Evolutionary conservation across 352 stramenopile genomes (phyloP).

Genomic region (Globisporangium ultimum): DNA sequence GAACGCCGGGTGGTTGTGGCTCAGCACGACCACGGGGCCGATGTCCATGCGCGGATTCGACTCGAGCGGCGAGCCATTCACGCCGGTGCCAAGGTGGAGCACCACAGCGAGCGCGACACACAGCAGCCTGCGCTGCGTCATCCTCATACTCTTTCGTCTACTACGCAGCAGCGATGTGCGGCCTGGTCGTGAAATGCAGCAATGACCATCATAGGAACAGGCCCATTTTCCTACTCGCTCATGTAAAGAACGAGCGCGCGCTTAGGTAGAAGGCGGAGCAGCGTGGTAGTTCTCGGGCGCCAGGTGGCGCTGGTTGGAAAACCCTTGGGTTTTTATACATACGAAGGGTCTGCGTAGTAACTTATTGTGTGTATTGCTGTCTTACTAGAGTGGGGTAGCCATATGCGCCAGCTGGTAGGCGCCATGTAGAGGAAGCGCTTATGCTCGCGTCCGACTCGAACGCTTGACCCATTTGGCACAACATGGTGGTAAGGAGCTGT

Average conservation of each 20-base stretch:
- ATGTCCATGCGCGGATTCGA: constrained; percentile 22
- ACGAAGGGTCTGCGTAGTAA: not conserved
- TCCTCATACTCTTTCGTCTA: not conserved
- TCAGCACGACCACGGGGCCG: constrained; percentile 22
- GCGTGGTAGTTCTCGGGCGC: constrained; percentile 3
- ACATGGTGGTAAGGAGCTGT: not conserved
- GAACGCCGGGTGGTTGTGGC: constrained; percentile 26
- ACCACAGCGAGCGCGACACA: not conserved
- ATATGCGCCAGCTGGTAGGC: constrained; percentile 6
- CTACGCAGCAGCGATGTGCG: not conserved
- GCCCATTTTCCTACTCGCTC: too few relatives aligned
- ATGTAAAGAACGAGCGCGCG: too few relatives aligned
- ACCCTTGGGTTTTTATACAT: not conserved
- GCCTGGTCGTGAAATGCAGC: constrained; percentile 4
- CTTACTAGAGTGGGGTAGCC: not conserved
- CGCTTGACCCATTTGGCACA: too few relatives aligned
- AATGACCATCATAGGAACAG: not conserved
- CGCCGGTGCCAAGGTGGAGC: not conserved
- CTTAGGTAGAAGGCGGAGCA: not conserved
- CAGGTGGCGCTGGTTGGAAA: constrained; percentile 2
- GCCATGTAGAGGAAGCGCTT: constrained; percentile 5
- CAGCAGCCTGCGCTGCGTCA: constrained; percentile 1
- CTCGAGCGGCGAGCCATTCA: constrained; percentile 17
- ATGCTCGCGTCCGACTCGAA: constrained; percentile 8
- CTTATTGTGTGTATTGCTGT: not conserved